Base-by-base conservation (phyloP, 169 alveolate species). In the Pseudocohnilembus persalinus region DNA sequence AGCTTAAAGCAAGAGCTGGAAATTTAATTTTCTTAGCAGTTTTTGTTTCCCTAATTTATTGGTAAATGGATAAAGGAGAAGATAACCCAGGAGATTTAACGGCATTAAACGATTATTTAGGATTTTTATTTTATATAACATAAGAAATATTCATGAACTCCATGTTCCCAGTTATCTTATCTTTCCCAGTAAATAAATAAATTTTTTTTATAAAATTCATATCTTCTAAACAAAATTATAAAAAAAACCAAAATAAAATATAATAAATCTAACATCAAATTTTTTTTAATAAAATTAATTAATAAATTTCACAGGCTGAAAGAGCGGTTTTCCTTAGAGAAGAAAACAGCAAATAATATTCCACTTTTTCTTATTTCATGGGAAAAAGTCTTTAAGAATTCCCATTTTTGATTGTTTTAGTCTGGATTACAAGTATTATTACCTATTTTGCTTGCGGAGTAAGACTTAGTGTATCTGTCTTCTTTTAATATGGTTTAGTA, bases 241-340 rank as follows among this genome's bases (percentile, higher is more conserved):
- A 11, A 49, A 11, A 49, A 11, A 49, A 49, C 4, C 68, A 4
- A 49, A 49, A 4, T 49, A 49, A 49, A 49, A 49, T 49, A 49
- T 20, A 11, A 20, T 49, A 20, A 11, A 20, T 4, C 20, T 49
- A 49, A 49, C 20, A 11, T 11, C 26, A 49, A 11, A 11, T 49
- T 49, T 49, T 49, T 49, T 11, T 49, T n/a, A n/a, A n/a, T n/a
- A n/a, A n/a, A n/a, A n/a, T n/a, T n/a, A n/a, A n/a, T n/a, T n/a
- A n/a, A n/a, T n/a, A n/a, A n/a, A n/a, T n/a, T n/a, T n/a, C n/a
- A 49, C 20, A 49, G 68, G 68, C 76, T 27, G 89, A 88, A 76
- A 81, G 79, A 73, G 32, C 33, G 0, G 86, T 81, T 27, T 81
- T 32, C 72, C 72, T 81, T 31, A 81, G 72, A 81, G 86, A 81